Evolutionary conservation across 2,329 filamentous ascomycete species (phyloP).

Genomic region (Pseudocercospora cruenta): DNA sequence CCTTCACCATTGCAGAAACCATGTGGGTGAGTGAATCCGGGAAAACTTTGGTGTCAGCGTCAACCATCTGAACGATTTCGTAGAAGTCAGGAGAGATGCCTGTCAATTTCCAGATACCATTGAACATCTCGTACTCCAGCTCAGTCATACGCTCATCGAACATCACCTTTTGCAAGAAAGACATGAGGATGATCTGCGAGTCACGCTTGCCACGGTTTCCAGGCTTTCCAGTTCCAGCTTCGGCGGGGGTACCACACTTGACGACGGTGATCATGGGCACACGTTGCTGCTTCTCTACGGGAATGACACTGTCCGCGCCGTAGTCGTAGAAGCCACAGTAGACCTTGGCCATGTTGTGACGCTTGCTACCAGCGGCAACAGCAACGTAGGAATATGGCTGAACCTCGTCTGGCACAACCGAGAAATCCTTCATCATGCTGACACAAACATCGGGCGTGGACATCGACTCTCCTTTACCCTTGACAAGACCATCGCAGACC

Average conservation of each 20-base stretch:
- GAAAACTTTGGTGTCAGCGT: slow-evolving; percentile 98
- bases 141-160: slow-evolving; percentile 99
- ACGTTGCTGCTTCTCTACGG: slow-evolving; percentile 85
- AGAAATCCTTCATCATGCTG: slow-evolving; percentile 92
- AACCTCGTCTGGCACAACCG: slow-evolving; percentile 78
- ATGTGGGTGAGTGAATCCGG: slow-evolving; percentile 98
- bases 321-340: slow-evolving; percentile 99
- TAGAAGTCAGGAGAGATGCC: slow-evolving; percentile 98
- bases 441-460: slow-evolving; percentile 90
- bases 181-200: slow-evolving; percentile 99
- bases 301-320: slow-evolving; percentile 76
- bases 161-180: slow-evolving; percentile 99
- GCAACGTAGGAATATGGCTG: slow-evolving; percentile 93
- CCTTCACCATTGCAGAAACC: slow-evolving; percentile 98
- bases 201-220: slow-evolving; percentile 98
- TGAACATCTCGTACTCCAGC: slow-evolving; percentile 99
- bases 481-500: slow-evolving; percentile 96
- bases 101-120: slow-evolving; percentile 97
- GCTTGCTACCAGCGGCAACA: slow-evolving; percentile 91
- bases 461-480: slow-evolving; percentile 83
- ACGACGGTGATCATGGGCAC: slow-evolving; percentile 97
- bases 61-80: slow-evolving; percentile 97
- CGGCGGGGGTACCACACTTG: slow-evolving; percentile 92
- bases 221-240: slow-evolving; percentile 79
- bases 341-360: slow-evolving; percentile 99